A percentile compares a stretch with the other conserved stretches of the same genome.
phyloP scores from a whole-genome alignment of 176 grass and related monocot genomes.

The Oryza nivara region DNA sequence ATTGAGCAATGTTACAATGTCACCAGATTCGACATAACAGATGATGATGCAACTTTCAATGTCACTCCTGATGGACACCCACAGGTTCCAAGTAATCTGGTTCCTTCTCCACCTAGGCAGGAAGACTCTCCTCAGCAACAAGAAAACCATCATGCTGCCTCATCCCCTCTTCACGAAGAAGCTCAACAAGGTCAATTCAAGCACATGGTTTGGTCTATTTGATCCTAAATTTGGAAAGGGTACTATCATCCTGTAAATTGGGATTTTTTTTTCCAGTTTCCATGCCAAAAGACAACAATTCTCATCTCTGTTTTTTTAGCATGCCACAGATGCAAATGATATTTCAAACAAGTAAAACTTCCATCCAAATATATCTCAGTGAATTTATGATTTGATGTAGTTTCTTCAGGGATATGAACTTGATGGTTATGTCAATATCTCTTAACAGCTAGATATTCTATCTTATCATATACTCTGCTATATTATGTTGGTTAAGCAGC shows the following conservation, averaged over 20 bases:
- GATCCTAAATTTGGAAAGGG: slow-evolving; percentile 2
- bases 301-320: slow-evolving; percentile 1
- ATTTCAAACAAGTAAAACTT: slow-evolving; percentile 24
- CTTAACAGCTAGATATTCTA: slow-evolving; percentile 10
- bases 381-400: not conserved
- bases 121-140: slow-evolving; percentile 52
- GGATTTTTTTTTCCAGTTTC: not conserved
- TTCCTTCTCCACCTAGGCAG: slow-evolving; percentile 57
- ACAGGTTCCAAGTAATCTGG: slow-evolving; percentile 52
- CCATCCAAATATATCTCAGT: not conserved
- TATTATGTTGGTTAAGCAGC: slow-evolving; percentile 19
- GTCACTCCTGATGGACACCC: slow-evolving; percentile 51
- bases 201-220: slow-evolving; percentile 33
- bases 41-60: slow-evolving; percentile 75
- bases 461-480: slow-evolving; percentile 21
- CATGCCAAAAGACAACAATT: not conserved
- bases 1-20: slow-evolving; percentile 27
- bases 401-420: slow-evolving; percentile 20
- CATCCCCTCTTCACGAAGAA: slow-evolving; percentile 47
- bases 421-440: slow-evolving; percentile 16
- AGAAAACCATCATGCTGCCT: slow-evolving; percentile 32
- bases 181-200: slow-evolving; percentile 56
- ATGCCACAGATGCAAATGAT: slow-evolving; percentile 4
- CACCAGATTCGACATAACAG: slow-evolving; percentile 88
- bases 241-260: not conserved